A percentile compares a stretch with the other conserved stretches of the same genome.
Evolutionary conservation across 441 rosid species (phyloP).

Genomic region (Erodium chrysanthum): DNA sequence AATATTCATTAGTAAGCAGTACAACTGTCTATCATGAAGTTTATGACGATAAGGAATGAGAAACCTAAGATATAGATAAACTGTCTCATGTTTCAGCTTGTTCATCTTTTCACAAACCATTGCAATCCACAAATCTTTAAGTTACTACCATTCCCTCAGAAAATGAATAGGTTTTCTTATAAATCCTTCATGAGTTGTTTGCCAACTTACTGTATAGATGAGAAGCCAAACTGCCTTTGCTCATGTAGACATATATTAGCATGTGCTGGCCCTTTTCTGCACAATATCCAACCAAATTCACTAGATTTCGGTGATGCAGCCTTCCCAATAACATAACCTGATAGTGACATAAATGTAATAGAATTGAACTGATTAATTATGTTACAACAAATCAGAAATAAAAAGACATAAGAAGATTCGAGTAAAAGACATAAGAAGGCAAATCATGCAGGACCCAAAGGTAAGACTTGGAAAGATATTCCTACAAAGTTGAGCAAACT

Average conservation of each 20-base stretch:
- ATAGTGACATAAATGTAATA: slow-evolving; percentile 15
- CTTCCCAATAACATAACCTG: slow-evolving; percentile 95
- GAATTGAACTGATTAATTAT: neutral
- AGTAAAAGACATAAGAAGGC: neutral
- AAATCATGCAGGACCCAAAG: neutral
- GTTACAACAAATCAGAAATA: neutral
- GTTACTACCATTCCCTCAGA: slow-evolving; percentile 9
- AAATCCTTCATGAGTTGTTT: slow-evolving; percentile 11
- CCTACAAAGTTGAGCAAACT: neutral
- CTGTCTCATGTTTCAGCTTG: neutral
- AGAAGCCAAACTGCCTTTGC: slow-evolving; percentile 92
- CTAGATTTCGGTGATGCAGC: slow-evolving; percentile 89
- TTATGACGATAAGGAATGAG: neutral
- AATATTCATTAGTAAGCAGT: neutral
- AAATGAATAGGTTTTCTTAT: slow-evolving; percentile 12
- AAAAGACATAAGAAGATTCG: neutral
- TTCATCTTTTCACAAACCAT: neutral
- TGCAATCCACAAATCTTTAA: neutral
- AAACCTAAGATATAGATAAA: neutral
- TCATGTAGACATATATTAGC: slow-evolving; percentile 94
- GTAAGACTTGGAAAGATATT: neutral
- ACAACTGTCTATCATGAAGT: neutral
- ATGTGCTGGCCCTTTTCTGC: slow-evolving; percentile 91
- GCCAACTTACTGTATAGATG: slow-evolving; percentile 72
- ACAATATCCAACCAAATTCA: slow-evolving; percentile 88